These are phyloP conservation scores for Pluteus cervinus DNA, from an alignment of 768 basidiomycete genomes.

Conservation along the genomic window DNA sequence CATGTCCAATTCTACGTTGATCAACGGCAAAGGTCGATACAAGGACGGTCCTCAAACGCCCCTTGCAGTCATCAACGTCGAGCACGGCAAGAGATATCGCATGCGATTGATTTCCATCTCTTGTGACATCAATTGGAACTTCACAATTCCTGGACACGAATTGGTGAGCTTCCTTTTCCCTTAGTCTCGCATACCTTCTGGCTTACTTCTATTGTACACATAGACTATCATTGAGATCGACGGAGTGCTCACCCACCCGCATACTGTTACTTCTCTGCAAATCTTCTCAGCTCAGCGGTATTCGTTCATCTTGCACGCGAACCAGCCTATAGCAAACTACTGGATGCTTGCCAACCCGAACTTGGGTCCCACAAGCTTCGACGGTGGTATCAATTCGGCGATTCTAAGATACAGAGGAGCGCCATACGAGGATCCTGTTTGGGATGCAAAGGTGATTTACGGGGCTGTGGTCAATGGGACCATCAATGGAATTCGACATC, in stretches of 20 bases:
- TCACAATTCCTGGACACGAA: conserved; percentile 32
- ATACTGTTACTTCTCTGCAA: conserved; percentile 31
- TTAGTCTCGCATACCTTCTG: background rate
- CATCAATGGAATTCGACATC: conserved; percentile 9
- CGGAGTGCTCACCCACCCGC: conserved; percentile 20
- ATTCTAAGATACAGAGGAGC: conserved; percentile 45
- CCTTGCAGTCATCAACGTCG: conserved; percentile 34
- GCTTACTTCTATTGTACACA: background rate
- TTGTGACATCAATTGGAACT: conserved; percentile 36
- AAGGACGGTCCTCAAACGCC: conserved; percentile 24
- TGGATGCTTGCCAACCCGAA: conserved; percentile 43
- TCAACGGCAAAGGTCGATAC: conserved; percentile 41
- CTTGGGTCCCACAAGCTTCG: conserved; percentile 21
- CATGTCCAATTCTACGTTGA: conserved; percentile 27
- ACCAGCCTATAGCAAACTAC: conserved; percentile 41
- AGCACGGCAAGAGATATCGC: conserved; percentile 36
- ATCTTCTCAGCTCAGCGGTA: conserved; percentile 38
- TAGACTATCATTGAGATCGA: conserved; percentile 36
- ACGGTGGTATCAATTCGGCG: conserved; percentile 33
- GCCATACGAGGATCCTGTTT: conserved; percentile 32
- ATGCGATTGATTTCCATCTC: conserved; percentile 43
- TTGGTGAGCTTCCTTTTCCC: conserved; percentile 12
- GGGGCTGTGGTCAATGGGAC: conserved; percentile 16
- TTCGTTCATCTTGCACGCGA: conserved; percentile 36
- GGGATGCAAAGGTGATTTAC: too few species aligned